These are phyloP conservation scores for Coprinellus micaceus DNA, from an alignment of 768 basidiomycete genomes.

Conservation along the genomic window DNA sequence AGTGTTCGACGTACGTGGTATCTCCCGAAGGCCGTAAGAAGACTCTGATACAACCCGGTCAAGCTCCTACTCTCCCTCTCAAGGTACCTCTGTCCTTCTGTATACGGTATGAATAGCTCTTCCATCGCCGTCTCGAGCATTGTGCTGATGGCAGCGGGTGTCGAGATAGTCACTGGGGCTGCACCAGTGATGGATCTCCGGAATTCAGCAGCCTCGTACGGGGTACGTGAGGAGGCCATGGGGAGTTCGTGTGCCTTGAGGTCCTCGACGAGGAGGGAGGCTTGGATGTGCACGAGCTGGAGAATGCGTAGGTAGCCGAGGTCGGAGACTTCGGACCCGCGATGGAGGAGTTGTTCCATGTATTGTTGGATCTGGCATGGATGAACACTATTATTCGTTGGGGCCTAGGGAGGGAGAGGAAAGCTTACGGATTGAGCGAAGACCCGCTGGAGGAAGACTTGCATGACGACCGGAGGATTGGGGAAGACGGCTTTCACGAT, in stretches of 20 bases:
- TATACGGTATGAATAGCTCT: conserved; percentile 92
- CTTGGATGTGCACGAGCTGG: conserved; percentile 80
- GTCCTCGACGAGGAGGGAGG: conserved; percentile 80
- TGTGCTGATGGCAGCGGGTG: conserved; percentile 59
- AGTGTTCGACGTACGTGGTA: conserved; percentile 68
- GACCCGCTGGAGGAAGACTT: conserved; percentile 94
- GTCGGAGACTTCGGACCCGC: conserved; percentile 73
- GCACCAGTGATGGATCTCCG: conserved; percentile 49
- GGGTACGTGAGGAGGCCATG: conserved; percentile 58
- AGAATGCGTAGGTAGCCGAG: conserved; percentile 88
- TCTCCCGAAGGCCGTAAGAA: conserved; percentile 72
- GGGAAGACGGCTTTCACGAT: conserved; percentile 99
- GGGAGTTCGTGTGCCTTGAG: conserved; percentile 88
- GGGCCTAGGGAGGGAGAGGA: background rate
- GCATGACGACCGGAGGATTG: conserved; percentile 93
- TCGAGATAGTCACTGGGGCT: conserved; percentile 36
- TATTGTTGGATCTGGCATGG: conserved; percentile 93
- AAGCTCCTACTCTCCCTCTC: conserved; percentile 88
- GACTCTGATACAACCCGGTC: conserved; percentile 69
- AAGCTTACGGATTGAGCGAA: conserved; percentile 90
- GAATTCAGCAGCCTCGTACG: conserved; percentile 61
- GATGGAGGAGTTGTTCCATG: conserved; percentile 82
- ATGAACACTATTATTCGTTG: no score
- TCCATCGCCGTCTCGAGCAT: conserved; percentile 98
- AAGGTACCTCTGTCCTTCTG: conserved; percentile 86